Percentiles rank a stretch among this genome's conserved stretches.
Conservation (phyloP, 2,329 filamentous ascomycete genomes). For the Colletotrichum cereale region DNA sequence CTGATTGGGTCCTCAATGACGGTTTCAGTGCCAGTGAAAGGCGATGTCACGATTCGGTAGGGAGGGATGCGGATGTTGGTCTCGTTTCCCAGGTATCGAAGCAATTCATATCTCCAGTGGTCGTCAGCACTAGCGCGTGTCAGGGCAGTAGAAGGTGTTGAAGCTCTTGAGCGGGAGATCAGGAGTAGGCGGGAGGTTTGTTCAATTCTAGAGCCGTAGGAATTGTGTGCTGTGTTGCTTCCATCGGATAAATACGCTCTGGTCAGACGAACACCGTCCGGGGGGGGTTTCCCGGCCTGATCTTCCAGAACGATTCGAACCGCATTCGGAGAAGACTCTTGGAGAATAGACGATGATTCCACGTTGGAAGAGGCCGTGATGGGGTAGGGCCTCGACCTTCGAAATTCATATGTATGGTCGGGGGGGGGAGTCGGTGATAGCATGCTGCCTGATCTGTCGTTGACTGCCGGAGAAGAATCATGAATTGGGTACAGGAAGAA, state of each 20-base stretch:
- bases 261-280: too few relatives aligned
- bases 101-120: neutral
- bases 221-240: neutral
- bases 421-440: too few relatives aligned
- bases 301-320: neutral
- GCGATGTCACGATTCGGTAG: neutral
- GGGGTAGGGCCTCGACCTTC: neutral
- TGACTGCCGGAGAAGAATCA: neutral
- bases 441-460: neutral
- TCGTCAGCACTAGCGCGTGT: neutral
- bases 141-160: neutral
- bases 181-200: neutral
- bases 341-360: fast-evolving
- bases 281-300: fast-evolving
- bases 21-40: neutral
- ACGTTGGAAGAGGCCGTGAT: neutral
- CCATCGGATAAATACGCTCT: too few relatives aligned
- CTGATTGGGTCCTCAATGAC: neutral
- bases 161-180: neutral
- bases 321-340: fast-evolving
- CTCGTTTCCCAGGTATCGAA: neutral
- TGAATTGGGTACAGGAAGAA: neutral
- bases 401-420: neutral
- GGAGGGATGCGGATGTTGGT: neutral
- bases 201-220: neutral